These are phyloP conservation scores for Daldinia loculata DNA, from an alignment of 495 filamentous ascomycete genomes.

Conservation along the genomic window DNA sequence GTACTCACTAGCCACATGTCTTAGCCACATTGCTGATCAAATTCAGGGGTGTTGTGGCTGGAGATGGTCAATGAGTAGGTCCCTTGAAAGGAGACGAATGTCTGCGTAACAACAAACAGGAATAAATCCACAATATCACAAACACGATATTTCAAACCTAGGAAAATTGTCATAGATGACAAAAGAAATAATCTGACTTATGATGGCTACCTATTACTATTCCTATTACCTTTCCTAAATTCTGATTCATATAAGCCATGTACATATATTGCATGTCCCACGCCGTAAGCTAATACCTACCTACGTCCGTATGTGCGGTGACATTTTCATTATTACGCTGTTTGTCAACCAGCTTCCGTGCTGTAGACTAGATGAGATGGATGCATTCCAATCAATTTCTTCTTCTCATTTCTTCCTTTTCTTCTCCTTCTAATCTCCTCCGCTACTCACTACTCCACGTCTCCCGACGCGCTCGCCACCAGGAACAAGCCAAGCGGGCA, in stretches of 20 bases:
- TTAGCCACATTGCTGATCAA: not conserved
- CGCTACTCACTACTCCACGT: slow-evolving; percentile 12
- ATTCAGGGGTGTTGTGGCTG: not conserved
- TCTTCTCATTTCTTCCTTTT: not conserved
- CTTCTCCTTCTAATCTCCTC: not conserved
- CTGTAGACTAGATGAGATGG: not conserved
- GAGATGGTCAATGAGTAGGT: not conserved
- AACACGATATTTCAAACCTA: not conserved
- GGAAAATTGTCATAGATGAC: not conserved
- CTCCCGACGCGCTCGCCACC: slow-evolving; percentile 41
- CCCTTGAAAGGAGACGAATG: not conserved
- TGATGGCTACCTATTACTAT: slow-evolving; percentile 29
- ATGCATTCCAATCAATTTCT: slow-evolving; percentile 16
- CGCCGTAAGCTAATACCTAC: slow-evolving; percentile 19
- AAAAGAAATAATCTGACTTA: slow-evolving; percentile 33
- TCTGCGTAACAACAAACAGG: not conserved
- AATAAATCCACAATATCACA: not conserved
- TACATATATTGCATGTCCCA: not conserved
- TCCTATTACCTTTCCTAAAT: slow-evolving; percentile 20
- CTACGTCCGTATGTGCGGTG: not conserved
- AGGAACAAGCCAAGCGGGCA: slow-evolving; percentile 72
- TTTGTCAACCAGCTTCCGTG: not conserved
- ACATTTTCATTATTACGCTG: slow-evolving; percentile 20
- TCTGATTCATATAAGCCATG: slow-evolving; percentile 11
- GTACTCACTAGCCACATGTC: not conserved